These are phyloP conservation scores for Balamuthia mandrillaris DNA, from an alignment of 208 protist genomes.

Conservation along the genomic window DNA sequence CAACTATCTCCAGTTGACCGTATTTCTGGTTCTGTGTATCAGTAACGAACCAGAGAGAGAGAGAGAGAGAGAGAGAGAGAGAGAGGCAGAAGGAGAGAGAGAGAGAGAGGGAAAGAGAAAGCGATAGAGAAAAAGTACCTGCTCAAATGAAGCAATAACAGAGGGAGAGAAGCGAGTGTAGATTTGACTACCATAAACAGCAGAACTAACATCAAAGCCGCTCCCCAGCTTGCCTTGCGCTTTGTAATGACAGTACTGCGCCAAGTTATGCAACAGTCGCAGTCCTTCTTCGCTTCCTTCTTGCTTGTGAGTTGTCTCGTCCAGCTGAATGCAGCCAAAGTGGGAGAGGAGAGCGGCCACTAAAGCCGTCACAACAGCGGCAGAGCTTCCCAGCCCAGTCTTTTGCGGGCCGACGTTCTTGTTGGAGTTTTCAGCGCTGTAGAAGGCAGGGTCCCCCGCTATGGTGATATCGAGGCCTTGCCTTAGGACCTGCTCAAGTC, in stretches of 20 bases:
- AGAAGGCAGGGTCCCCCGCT: slow-evolving; percentile 50
- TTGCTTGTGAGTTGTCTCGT: not conserved
- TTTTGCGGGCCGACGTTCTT: slow-evolving; percentile 72
- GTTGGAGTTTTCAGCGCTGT: too few species aligned
- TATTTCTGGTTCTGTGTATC: not conserved
- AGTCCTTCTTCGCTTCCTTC: not conserved
- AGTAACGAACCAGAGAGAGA: not conserved
- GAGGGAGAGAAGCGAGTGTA: slow-evolving; percentile 51
- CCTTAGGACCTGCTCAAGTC: not conserved
- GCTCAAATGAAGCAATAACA: slow-evolving; percentile 30
- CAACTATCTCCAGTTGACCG: not conserved
- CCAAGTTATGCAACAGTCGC: slow-evolving; percentile 79
- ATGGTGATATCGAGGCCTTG: slow-evolving; percentile 41
- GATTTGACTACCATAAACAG: slow-evolving; percentile 78
- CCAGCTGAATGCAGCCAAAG: slow-evolving; percentile 36
- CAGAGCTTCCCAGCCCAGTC: slow-evolving; percentile 89
- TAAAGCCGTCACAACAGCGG: slow-evolving; percentile 86
- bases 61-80: not conserved
- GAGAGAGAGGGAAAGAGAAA: not conserved
- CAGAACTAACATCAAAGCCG: slow-evolving; percentile 93
- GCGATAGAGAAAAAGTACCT: slow-evolving; percentile 21
- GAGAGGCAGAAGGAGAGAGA: not conserved
- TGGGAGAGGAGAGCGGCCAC: slow-evolving; percentile 78
- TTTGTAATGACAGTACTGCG: slow-evolving; percentile 87
- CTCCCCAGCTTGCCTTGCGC: slow-evolving; percentile 93